Evolutionary conservation across 352 stramenopile species (phyloP).

Genomic region (Pythium dissotocum): DNA sequence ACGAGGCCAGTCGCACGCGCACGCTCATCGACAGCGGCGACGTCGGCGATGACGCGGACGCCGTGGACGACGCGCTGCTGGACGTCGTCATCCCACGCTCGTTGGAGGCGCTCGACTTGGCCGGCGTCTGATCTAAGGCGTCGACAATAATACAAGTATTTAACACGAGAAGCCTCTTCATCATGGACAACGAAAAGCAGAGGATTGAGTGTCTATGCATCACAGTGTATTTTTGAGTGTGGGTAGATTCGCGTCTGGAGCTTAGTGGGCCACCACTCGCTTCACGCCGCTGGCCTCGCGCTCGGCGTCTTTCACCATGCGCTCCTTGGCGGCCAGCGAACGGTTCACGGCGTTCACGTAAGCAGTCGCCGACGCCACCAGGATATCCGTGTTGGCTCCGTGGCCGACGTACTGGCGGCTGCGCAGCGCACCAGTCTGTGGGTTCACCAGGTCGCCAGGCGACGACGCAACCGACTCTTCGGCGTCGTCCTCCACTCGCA

Average conservation of each 20-base stretch:
- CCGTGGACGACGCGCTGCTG: constrained; percentile 58
- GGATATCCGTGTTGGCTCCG: constrained; percentile 89
- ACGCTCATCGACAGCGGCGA: constrained; percentile 52
- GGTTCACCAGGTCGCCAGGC: constrained; percentile 70
- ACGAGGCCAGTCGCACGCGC: constrained; percentile 73
- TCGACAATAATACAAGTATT: background rate
- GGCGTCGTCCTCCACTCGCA: constrained; percentile 70
- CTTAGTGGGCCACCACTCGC: constrained; percentile 20
- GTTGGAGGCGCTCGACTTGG: constrained; percentile 77
- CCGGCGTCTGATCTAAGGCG: constrained; percentile 42
- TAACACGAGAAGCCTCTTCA: background rate
- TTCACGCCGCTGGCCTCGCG: constrained; percentile 4
- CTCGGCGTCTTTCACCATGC: constrained; percentile 25
- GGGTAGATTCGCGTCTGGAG: background rate
- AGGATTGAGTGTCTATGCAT: background rate
- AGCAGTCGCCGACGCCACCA: constrained; percentile 85
- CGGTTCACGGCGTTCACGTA: constrained; percentile 90
- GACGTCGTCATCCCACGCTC: constrained; percentile 73
- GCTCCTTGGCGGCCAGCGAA: constrained; percentile 71
- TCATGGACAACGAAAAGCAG: background rate
- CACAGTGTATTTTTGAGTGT: background rate
- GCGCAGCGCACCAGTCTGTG: constrained; percentile 79
- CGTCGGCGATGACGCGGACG: constrained; percentile 54
- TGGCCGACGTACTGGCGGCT: constrained; percentile 89
- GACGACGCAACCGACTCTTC: constrained; percentile 33